phyloP scores from a whole-genome alignment of 768 basidiomycete species.

The Termitomyces sp. region DNA sequence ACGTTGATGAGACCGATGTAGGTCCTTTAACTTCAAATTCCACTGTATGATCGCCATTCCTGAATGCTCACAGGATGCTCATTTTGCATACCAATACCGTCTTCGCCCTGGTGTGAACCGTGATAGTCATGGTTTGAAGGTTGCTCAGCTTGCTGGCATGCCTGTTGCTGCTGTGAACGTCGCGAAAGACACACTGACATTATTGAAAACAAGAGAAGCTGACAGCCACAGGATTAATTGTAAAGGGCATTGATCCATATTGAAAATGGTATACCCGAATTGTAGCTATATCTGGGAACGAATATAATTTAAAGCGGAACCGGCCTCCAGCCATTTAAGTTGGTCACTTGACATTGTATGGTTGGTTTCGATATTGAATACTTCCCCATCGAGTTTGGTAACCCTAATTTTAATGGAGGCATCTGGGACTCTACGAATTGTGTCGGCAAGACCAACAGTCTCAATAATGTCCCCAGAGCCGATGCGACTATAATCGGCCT shows the following conservation, averaged over 20 bases:
- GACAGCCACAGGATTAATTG: constrained; percentile 1
- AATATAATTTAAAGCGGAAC: constrained; percentile 90
- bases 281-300: constrained; percentile 47
- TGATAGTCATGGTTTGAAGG: constrained; percentile 88
- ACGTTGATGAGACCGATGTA: constrained; percentile 77
- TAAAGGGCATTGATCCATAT: not conserved
- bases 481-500: constrained; percentile 81
- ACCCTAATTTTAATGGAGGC: constrained; percentile 60
- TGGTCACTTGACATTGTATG: constrained; percentile 94
- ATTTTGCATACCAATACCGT: constrained; percentile 82
- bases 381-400: constrained; percentile 58
- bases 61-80: constrained; percentile 49
- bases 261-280: not conserved
- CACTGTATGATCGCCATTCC: too few relatives aligned
- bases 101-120: constrained; percentile 82
- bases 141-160: constrained; percentile 85
- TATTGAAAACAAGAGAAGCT: constrained; percentile 28
- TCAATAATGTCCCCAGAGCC: constrained; percentile 78
- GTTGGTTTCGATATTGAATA: constrained; percentile 66
- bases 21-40: constrained; percentile 21
- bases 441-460: constrained; percentile 76
- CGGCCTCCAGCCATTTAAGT: constrained; percentile 84
- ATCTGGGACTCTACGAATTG: constrained; percentile 48
- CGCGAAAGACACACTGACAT: constrained; percentile 51
- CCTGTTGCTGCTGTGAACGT: constrained; percentile 59